A percentile compares a stretch with the other conserved stretches of the same genome.
Evolutionary conservation across 202 grass and related monocot genomes (phyloP).

Genomic region (Panicum virgatum): DNA sequence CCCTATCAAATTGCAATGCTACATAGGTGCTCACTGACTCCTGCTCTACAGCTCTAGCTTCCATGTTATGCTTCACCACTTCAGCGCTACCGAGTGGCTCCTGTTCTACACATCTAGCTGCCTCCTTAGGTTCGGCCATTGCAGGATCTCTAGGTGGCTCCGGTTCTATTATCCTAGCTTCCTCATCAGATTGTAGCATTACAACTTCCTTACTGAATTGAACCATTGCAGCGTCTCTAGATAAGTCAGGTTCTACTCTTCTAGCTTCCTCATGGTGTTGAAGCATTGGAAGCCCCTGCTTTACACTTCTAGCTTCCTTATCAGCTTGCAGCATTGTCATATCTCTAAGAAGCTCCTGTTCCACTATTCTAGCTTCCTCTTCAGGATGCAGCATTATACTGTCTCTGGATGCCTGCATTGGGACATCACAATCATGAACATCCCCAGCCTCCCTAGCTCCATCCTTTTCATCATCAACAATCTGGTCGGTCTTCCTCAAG

Average conservation of each 20-base stretch:
- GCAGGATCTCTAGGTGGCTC: not conserved
- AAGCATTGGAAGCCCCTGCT: slow-evolving; percentile 13
- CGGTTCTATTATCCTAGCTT: not conserved
- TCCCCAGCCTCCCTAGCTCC: slow-evolving; percentile 28
- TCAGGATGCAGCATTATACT: not conserved
- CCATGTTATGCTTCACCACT: not conserved
- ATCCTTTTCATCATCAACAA: slow-evolving; percentile 59
- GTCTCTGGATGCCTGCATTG: not conserved
- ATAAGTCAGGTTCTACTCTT: not conserved
- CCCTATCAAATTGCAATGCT: slow-evolving; percentile 7
- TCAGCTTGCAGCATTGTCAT: slow-evolving; percentile 4
- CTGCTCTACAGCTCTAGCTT: too few relatives aligned
- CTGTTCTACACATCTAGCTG: too few relatives aligned
- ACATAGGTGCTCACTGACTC: not conserved
- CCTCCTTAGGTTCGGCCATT: not conserved
- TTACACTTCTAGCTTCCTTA: not conserved
- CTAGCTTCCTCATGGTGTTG: not conserved
- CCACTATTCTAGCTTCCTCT: slow-evolving; percentile 8
- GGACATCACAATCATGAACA: slow-evolving; percentile 25
- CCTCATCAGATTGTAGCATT: not conserved
- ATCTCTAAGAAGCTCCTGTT: not conserved
- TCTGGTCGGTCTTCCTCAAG: too few relatives aligned
- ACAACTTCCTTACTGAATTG: not conserved
- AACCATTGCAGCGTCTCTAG: not conserved
- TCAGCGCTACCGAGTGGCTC: not conserved